Evolutionary conservation across 768 basidiomycete species (phyloP), one percentile per base, ranked within the genome.

Genomic region (Boletus fagicola): DNA sequence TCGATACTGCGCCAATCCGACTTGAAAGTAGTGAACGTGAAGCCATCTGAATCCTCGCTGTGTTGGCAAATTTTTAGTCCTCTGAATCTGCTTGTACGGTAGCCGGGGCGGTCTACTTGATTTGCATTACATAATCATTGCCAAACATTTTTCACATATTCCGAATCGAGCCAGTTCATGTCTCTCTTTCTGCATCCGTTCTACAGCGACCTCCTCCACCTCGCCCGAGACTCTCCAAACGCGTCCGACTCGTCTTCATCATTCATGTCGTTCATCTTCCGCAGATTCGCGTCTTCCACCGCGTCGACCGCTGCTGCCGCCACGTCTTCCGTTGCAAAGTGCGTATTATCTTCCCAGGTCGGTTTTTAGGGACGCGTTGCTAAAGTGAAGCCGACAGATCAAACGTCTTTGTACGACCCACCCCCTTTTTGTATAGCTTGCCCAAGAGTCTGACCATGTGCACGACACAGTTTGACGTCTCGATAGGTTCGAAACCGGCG

Each of bases 391-490:
- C 24, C 11, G 1, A 46, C 44, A 67, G 67, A 30, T 40, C 63
- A 18, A 66, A 66, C 15, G 60, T 74, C 57, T 74, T 74, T 63
- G 62, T 75, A 70, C 45, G 75, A 68, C 68, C 55, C 36, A 64
- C 64, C 36, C 49, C 59, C 12, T 4, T 7, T 46, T n/a, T 28
- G 11, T 35, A n/a, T 39, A n/a, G n/a, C 16, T 15, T 16, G 30
- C 47, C 39, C 22, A 36, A 33, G n/a, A 26, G n/a, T 38, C 46
- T 52, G 33, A 55, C 51, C 46, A 12, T 46, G 11, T 10, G 15
- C 31, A 22, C 11, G n/a, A 42, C 13, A 20, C 52, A 88, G 87
- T 88, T 89, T 60, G 82, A 88, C 53, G 67, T 90, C 57, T 72
- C 78, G 2, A 87, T 94, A 69, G 79, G 83, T 71, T 72, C 73